Conservation (phyloP, 2,329 filamentous ascomycete genomes). For the Trematosphaeria pertusa region DNA sequence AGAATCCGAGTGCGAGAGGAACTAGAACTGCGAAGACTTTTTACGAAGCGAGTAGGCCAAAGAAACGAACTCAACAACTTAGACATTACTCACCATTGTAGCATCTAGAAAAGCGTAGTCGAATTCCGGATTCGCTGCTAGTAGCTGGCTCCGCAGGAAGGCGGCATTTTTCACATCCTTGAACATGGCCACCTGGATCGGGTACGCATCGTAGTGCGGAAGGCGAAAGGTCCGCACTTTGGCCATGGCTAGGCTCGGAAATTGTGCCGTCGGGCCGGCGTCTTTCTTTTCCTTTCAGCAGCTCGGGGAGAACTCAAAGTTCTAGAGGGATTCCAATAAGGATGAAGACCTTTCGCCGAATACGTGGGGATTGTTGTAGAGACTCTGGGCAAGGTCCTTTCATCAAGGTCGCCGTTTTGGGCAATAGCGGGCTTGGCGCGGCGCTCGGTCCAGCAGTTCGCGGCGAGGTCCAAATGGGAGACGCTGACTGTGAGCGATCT, state of each 20-base stretch:
- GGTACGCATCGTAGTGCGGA: conserved; percentile 75
- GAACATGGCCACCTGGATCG: conserved; percentile 78
- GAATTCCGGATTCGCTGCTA: conserved; percentile 83
- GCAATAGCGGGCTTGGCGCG: too few relatives aligned
- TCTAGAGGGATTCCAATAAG: too few relatives aligned
- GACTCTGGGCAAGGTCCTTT: background rate
- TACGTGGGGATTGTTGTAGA: background rate
- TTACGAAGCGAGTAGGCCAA: too few relatives aligned
- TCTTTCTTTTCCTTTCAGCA: background rate
- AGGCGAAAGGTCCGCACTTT: conserved; percentile 72
- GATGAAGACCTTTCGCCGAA: too few relatives aligned
- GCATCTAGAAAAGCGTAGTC: conserved; percentile 96
- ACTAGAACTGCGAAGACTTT: too few relatives aligned
- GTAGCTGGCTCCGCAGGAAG: conserved; percentile 81
- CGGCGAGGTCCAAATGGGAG: background rate
- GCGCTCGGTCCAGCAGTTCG: conserved; percentile 17
- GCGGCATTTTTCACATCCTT: conserved; percentile 76
- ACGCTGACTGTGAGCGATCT: too few relatives aligned
- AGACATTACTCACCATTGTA: conserved; percentile 69
- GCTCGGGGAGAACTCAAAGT: too few relatives aligned
- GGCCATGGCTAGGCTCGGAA: too few relatives aligned
- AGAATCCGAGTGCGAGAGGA: too few relatives aligned
- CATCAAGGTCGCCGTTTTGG: conserved; percentile 13
- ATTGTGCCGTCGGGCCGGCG: too few relatives aligned
- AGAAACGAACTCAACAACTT: too few relatives aligned